These are phyloP conservation scores for Cercospora nicotianae DNA, from an alignment of 2,329 filamentous ascomycete species.

Conservation along the genomic window DNA sequence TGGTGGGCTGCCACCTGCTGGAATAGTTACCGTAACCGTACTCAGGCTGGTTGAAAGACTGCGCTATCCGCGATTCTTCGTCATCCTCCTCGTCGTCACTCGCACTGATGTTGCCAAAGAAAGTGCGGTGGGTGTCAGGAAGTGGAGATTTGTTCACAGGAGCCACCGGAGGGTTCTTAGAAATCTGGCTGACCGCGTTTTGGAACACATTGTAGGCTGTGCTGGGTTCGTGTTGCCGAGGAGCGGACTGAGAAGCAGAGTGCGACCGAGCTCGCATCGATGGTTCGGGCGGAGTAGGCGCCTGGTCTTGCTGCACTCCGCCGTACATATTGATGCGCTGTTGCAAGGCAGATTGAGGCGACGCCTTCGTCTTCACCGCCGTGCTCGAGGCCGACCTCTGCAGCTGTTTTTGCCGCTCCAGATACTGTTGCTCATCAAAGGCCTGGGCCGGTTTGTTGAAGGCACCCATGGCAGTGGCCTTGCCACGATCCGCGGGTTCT, in stretches of 20 bases:
- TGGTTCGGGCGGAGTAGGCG: slow-evolving; percentile 23
- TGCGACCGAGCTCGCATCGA: slow-evolving; percentile 26
- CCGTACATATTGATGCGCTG: slow-evolving; percentile 31
- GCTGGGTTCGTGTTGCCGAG: slow-evolving; percentile 35
- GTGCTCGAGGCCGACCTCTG: slow-evolving; percentile 54
- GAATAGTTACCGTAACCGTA: slow-evolving; percentile 30
- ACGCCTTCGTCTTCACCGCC: slow-evolving; percentile 22
- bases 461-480: slow-evolving; percentile 71
- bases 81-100: slow-evolving; percentile 44
- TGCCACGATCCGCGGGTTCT: slow-evolving; percentile 74
- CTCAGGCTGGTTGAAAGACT: slow-evolving; percentile 27
- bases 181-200: slow-evolving; percentile 46
- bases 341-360: slow-evolving; percentile 25
- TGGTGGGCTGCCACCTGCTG: slow-evolving; percentile 36
- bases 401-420: slow-evolving; percentile 77
- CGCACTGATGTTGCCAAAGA: slow-evolving; percentile 42
- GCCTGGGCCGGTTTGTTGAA: slow-evolving; percentile 72
- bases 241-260: slow-evolving; percentile 34
- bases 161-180: slow-evolving; percentile 19
- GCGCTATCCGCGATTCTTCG: slow-evolving; percentile 23
- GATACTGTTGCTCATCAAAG: slow-evolving; percentile 83
- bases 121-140: slow-evolving; percentile 40
- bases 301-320: slow-evolving; percentile 25
- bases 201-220: slow-evolving; percentile 50
- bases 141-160: slow-evolving; percentile 22